Percentiles rank a stretch among this genome's conserved stretches.
Conservation (phyloP, 192 early-diverging fungal species). For the Backusella parvicylindrica region DNA sequence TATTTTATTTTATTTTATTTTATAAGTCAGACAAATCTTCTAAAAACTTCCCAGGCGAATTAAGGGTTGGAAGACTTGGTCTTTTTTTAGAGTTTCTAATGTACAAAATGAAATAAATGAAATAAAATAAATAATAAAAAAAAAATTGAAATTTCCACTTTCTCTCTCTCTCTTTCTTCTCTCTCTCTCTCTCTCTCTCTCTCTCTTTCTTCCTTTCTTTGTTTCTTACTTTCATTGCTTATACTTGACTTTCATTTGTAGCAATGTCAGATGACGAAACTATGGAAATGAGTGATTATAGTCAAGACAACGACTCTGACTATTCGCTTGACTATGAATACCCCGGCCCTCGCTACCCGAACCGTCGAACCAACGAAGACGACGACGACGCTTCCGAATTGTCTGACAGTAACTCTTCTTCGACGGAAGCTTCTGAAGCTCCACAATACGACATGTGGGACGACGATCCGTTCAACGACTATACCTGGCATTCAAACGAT, state of each 20-base stretch:
- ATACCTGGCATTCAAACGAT: conserved; percentile 35
- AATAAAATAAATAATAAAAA: neutral
- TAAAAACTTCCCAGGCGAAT: conserved; percentile 1
- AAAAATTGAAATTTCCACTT: neutral
- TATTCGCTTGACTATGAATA: conserved; percentile 33
- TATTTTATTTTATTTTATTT: neutral
- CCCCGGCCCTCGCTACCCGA: conserved; percentile 23
- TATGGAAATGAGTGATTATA: neutral
- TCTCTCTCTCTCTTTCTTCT: neutral
- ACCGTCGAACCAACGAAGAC: conserved; percentile 19
- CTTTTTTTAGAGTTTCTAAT: neutral
- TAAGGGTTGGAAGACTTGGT: neutral
- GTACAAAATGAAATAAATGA: neutral
- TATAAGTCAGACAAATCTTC: neutral
- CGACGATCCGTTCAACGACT: conserved; percentile 34
- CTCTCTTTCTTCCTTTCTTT: neutral
- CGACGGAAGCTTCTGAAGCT: conserved; percentile 2
- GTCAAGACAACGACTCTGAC: conserved; percentile 20
- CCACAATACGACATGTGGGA: conserved; percentile 35
- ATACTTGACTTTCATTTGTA: neutral
- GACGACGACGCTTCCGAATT: conserved; percentile 17
- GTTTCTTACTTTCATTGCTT: neutral
- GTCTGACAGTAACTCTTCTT: conserved; percentile 17
- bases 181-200: neutral
- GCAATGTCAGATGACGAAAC: conserved; percentile 4